Base-by-base conservation (phyloP, 2,329 filamentous ascomycete species). In the Whalleya microplaca region DNA sequence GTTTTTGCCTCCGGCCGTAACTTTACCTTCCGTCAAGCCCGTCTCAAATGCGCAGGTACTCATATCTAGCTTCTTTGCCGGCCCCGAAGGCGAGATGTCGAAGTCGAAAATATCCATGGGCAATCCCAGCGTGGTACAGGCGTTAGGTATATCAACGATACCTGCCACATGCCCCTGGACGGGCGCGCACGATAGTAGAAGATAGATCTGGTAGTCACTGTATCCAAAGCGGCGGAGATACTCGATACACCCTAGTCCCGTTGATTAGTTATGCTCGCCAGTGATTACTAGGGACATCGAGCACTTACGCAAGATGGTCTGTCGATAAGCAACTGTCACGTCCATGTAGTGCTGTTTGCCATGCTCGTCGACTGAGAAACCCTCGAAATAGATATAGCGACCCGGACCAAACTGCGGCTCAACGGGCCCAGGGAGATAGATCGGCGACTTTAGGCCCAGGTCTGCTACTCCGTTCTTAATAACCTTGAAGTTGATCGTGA, bases 31-130 rank as follows among this genome's bases (percentile, higher is more conserved):
- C 1, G 55, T 72, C 10, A 76, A 74, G 3, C 78, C 80, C 1
- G 72, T 79, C 64, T 80, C 78, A 70, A 85, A 89, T 1, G 90
- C 90, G 72, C 91, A 95, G 41, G 71, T 77, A 1, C 89, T 90
- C 82, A 92, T 82, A 69, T 92, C 86, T 55, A 79, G 72, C 76
- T 62, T 66, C 55, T 66, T 63, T 3, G 82, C 84, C 6, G 81
- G 79, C 4, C 78, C 79, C 53, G 81, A 80, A 2, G 92, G 91
- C 45, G 86, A 84, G 64, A 96, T 94, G 71, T 96, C 92, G 73
- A 97, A 96, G 69, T 95, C 91, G 67, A 97, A 97, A 51, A 97
- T 96, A 75, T 96, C 93, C 80, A 96, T 91, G 1, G 93, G 93
- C 51, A 96, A 71, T 0, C 92, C 92, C 56, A 96, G 78, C 0